Evolutionary conservation across 169 alveolate species (phyloP).

Genomic region (Pseudocohnilembus persalinus): DNA sequence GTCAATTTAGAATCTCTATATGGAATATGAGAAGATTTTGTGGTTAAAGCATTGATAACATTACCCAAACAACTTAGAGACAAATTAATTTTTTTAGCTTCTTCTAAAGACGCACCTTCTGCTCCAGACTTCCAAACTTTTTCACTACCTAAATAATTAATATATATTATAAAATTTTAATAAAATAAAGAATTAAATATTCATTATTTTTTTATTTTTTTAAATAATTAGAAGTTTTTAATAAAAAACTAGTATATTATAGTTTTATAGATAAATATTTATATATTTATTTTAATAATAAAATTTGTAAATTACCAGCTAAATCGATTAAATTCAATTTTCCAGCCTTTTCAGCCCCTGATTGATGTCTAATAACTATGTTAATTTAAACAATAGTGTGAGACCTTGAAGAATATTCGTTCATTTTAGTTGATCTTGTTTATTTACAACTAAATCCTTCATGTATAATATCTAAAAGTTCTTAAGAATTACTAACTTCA

Average conservation of each 20-base stretch:
- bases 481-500: conserved; percentile 63
- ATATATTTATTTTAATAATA: too few relatives aligned
- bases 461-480: conserved; percentile 67
- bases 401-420: conserved; percentile 80
- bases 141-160: conserved; percentile 44
- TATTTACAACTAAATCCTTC: conserved; percentile 73
- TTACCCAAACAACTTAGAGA: conserved; percentile 71
- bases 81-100: conserved; percentile 80
- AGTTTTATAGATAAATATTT: too few relatives aligned
- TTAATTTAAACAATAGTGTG: conserved; percentile 82
- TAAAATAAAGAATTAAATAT: too few relatives aligned
- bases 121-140: conserved; percentile 70
- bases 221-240: too few relatives aligned
- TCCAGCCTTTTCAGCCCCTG: conserved; percentile 81
- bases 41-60: conserved; percentile 80
- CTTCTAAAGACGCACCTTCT: conserved; percentile 62
- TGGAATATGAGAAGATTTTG: conserved; percentile 74
- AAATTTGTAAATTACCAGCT: too few relatives aligned
- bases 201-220: too few relatives aligned
- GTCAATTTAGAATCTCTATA: conserved; percentile 85
- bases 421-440: conserved; percentile 78
- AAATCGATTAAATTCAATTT: conserved; percentile 83
- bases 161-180: too few relatives aligned
- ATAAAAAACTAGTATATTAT: too few relatives aligned
- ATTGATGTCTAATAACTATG: conserved; percentile 61